Percentiles rank a stretch among this genome's conserved stretches.
phyloP scores from a whole-genome alignment of 495 filamentous ascomycete genomes.

The Lophium mytilinum region DNA sequence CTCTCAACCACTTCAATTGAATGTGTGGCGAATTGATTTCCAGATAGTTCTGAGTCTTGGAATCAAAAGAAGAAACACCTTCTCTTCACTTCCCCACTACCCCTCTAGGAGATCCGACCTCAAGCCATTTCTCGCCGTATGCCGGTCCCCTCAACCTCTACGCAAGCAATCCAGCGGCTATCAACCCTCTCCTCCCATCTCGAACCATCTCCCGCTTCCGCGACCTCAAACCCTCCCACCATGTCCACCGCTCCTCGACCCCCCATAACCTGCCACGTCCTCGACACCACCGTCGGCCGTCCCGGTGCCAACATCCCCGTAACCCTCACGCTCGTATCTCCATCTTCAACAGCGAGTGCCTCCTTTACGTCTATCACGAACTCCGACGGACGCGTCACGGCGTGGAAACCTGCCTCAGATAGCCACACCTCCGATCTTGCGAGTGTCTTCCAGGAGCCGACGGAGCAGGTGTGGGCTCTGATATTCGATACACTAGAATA shows the following conservation, averaged over 20 bases:
- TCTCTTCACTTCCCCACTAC: too few species aligned
- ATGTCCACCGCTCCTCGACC: conserved; percentile 42
- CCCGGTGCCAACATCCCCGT: conserved; percentile 52
- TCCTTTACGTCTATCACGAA: conserved; percentile 65
- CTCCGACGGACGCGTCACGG: conserved; percentile 74
- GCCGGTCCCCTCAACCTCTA: neutral
- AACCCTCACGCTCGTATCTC: conserved; percentile 43
- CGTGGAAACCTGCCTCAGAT: conserved; percentile 54
- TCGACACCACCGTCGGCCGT: conserved; percentile 58
- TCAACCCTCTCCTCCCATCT: conserved; percentile 3
- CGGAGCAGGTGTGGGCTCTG: conserved; percentile 56
- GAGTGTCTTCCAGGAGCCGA: conserved; percentile 29
- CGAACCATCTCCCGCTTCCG: neutral
- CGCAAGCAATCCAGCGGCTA: conserved; percentile 1
- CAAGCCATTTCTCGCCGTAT: neutral
- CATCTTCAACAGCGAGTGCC: conserved; percentile 25
- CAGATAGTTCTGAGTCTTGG: too few species aligned
- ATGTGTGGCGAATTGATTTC: too few species aligned
- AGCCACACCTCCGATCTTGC: conserved; percentile 29
- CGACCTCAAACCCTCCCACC: neutral
- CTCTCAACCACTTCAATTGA: too few species aligned
- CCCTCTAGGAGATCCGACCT: too few species aligned
- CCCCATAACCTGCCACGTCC: conserved; percentile 69
- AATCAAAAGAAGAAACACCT: too few species aligned
- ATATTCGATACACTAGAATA: conserved; percentile 71